Base-by-base conservation (phyloP, 2,329 filamentous ascomycete species). In the Arthrobotrys sphaeroides region DNA sequence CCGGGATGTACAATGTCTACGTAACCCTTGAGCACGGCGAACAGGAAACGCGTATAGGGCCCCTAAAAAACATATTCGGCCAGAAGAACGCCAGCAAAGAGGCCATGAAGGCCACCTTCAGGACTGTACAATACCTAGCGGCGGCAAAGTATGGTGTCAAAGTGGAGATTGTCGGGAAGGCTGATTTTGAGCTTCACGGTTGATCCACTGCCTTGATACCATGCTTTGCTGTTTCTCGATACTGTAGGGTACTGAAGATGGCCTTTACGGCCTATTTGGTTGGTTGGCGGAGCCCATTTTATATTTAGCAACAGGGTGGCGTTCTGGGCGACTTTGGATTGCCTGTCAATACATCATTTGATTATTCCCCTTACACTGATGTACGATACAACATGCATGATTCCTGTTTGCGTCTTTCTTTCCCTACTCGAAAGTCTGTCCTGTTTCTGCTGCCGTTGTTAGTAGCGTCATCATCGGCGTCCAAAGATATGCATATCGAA, bases 31-130 rank as follows among this genome's bases (percentile, higher is more conserved):
- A 75, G 4, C 73, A 77, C 24, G 51, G 59, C 1, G 66, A 70
- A 4, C 40, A 61, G 24, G 53, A n/a, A 16, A 59, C 61, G 9
- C 42, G 40, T 2, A 28, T 72, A 4, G 73, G 73, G 3, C 73
- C 73, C 6, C 26, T 77, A 9, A 77, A 77, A 18, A 66, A 72
- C 22, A 42, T 72, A 12, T 77, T 59, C 12, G 73, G 73, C 3
- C 62, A 72, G 31, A 77, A 77, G 26, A 20, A 6, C 2, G 73
- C 73, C 1, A 53, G 66, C 22, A 36, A 62, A 31, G 73, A 72
- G 33, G 67, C 61, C 16, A 70, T 72, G 73, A 77, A 60, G 26
- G 42, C 33, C 2, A 77, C 67, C 2, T 60, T 77, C n/a, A 55
- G 42, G 1, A 69, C 72, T 1, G 55, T 69, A 20, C 72, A 69